Conservation (phyloP, 768 basidiomycete species). For the Auriscalpium vulgare region DNA sequence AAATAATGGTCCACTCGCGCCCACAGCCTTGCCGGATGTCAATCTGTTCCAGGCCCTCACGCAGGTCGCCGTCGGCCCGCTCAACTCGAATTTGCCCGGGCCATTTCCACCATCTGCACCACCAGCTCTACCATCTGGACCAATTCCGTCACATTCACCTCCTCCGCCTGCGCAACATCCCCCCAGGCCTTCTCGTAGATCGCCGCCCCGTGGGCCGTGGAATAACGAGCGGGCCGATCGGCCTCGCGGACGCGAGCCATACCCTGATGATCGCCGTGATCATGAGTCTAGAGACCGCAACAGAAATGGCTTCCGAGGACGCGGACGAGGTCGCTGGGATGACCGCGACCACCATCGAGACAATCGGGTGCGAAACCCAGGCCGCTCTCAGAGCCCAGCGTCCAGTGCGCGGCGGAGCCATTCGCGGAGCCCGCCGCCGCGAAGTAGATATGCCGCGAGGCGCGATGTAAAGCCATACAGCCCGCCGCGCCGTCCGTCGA, state of each 20-base stretch:
- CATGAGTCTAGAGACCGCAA: constrained; percentile 44
- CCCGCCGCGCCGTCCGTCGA: constrained; percentile 35
- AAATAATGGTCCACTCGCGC: constrained; percentile 37
- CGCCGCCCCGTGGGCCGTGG: constrained; percentile 36
- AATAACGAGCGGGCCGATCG: constrained; percentile 53
- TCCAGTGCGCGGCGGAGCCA: constrained; percentile 49
- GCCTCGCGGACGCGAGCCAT: constrained; percentile 36
- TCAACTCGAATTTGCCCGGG: neutral
- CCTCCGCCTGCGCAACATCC: neutral
- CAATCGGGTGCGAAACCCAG: constrained; percentile 36
- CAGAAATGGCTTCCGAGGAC: constrained; percentile 50
- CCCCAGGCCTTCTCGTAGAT: neutral
- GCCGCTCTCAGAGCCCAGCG: constrained; percentile 31
- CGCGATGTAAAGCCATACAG: constrained; percentile 50
- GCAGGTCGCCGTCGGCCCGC: constrained; percentile 35
- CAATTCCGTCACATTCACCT: neutral
- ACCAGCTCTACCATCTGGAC: neutral
- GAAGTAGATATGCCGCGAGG: constrained; percentile 40
- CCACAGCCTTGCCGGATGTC: constrained; percentile 33
- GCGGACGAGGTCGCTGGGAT: constrained; percentile 57
- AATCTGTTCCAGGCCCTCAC: constrained; percentile 67
- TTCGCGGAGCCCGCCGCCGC: constrained; percentile 57
- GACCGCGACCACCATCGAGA: constrained; percentile 35
- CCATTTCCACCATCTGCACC: neutral
- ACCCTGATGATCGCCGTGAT: constrained; percentile 43